Percentiles rank a stretch among this genome's conserved stretches.
Evolutionary conservation across 345 rosid genomes (phyloP).

Genomic region (Camelina laxa): DNA sequence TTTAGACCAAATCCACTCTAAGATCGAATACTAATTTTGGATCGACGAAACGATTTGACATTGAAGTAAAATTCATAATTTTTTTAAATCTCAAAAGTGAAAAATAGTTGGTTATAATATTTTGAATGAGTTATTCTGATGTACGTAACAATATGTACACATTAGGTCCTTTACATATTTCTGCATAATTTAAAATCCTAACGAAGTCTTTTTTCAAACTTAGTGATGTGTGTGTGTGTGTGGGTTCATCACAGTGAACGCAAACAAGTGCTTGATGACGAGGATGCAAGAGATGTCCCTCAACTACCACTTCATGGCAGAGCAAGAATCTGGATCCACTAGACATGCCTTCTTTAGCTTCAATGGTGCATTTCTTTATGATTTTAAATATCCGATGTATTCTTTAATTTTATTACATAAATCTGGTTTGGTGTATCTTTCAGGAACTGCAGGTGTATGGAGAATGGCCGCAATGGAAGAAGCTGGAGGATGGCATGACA

Average conservation of each 20-base stretch:
- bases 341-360: conserved; percentile 46
- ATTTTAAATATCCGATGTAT: background rate
- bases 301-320: conserved; percentile 47
- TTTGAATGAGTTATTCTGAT: background rate
- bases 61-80: background rate
- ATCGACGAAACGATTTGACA: too few species aligned
- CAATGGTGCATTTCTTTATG: conserved; percentile 33
- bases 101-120: background rate
- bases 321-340: conserved; percentile 45
- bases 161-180: background rate
- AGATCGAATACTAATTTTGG: too few species aligned
- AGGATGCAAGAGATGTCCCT: conserved; percentile 48
- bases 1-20: too few species aligned
- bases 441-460: conserved; percentile 99
- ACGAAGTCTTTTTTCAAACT: background rate
- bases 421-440: background rate
- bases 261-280: conserved; percentile 47
- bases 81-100: too few species aligned
- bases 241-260: conserved; percentile 36
- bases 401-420: background rate
- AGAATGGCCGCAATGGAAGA: conserved; percentile 92
- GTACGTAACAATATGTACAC: too few species aligned
- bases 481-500: conserved; percentile 98
- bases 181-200: background rate
- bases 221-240: conserved; percentile 15